phyloP scores from a whole-genome alignment of 768 basidiomycete species.

The Russula ochroleuca region DNA sequence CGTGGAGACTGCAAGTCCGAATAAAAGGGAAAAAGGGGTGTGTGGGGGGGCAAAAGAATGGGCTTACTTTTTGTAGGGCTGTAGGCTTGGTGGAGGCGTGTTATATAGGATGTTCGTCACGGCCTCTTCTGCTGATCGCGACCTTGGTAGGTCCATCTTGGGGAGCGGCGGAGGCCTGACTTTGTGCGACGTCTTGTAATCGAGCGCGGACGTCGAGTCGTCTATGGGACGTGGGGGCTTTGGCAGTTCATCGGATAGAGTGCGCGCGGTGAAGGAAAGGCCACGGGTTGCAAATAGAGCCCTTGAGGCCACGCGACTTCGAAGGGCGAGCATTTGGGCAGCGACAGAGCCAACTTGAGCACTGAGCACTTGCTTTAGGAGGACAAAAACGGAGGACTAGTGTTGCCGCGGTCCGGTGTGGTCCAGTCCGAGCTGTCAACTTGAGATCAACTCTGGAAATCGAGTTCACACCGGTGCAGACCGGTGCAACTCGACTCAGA shows the following conservation, averaged over 20 bases:
- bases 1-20: neutral
- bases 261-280: conserved; percentile 29
- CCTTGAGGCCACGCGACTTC: conserved; percentile 11
- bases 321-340: conserved; percentile 15
- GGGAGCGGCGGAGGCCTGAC: conserved; percentile 80
- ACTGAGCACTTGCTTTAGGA: neutral
- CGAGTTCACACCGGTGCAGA: too few species aligned
- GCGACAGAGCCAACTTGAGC: too few species aligned
- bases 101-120: conserved; percentile 98
- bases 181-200: conserved; percentile 77
- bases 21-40: too few species aligned
- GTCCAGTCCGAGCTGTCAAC: too few species aligned
- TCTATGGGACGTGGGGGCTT: conserved; percentile 78
- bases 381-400: neutral
- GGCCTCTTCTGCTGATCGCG: conserved; percentile 87
- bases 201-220: conserved; percentile 91
- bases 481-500: too few species aligned
- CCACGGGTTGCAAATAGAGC: conserved; percentile 25
- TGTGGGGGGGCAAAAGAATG: too few species aligned
- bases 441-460: too few species aligned
- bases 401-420: too few species aligned
- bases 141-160: conserved; percentile 75
- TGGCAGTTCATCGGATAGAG: conserved; percentile 39
- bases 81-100: conserved; percentile 84
- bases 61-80: conserved; percentile 87